Evolutionary conservation across 805 yeast species (phyloP).

Genomic region (Yarrowia sp.): DNA sequence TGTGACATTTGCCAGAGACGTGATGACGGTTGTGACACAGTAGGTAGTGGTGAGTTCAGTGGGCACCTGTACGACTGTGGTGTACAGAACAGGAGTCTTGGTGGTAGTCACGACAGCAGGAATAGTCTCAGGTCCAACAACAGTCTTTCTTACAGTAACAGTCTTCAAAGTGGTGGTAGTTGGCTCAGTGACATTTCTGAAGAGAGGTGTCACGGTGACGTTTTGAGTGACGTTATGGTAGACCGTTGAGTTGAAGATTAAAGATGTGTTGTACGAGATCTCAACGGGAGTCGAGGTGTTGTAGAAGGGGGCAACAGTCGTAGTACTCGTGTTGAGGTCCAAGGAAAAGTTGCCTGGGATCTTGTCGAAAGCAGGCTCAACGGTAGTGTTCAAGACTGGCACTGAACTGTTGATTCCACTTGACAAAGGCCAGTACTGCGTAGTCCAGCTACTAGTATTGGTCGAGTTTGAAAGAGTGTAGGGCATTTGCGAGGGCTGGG

Average conservation of each 20-base stretch:
- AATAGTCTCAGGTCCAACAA: neutral
- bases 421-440: neutral
- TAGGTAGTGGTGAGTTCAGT: constrained; percentile 8
- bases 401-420: neutral
- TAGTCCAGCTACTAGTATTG: constrained; percentile 22
- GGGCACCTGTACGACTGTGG: constrained; percentile 5
- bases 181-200: constrained; percentile 4
- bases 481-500: neutral
- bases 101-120: neutral
- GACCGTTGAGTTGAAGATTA: constrained; percentile 9
- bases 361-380: neutral
- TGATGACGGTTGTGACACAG: constrained; percentile 2
- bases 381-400: neutral
- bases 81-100: neutral
- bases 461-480: neutral
- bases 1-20: neutral
- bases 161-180: neutral
- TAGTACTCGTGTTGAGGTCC: neutral
- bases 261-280: constrained; percentile 6
- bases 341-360: neutral
- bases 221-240: neutral
- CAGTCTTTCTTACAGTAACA: neutral
- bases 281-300: neutral
- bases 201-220: neutral
- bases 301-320: neutral